Evolutionary conservation across 2,329 filamentous ascomycete species (phyloP), one percentile per base, ranked within the genome.

Genomic region (Colletotrichum sp.): DNA sequence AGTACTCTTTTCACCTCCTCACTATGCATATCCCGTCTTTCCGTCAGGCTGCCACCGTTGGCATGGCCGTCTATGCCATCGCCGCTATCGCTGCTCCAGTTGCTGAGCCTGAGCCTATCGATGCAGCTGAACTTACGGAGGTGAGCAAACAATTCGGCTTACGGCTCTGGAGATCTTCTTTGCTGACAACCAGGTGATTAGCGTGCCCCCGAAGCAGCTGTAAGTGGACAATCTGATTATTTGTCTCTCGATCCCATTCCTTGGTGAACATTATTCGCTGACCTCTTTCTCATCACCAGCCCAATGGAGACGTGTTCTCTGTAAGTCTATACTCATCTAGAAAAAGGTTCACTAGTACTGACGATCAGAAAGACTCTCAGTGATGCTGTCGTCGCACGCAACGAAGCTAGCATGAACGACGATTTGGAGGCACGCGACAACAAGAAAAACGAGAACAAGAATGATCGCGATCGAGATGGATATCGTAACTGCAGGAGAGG

Each of bases 41-140:
- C 16, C 28, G 70, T 8, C 70, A 75, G 48, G 22, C 57, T 28
- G 70, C 70, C 57, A 59, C 57, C 6, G 13, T 75, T 22, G 73
- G 73, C 57, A 68, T 75, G 57, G 73, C 64, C 8, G 48, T 75
- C 13, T 75, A 30, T 19, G 57, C 70, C 34, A 73, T 73, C n/a
- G 13, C 64, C 8, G 70, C 59, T 3, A 34, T 75, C 22, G 73
- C 73, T 64, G 73, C 57, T 27, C 73, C 73, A 1, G 48, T 65
- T 8, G 64, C 59, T 8, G 25, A 36, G 64, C 69, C 70, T 8
- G 8, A 15, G 16, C 25, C 22, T 8, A 15, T 48, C 12, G 69
- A 71, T n/a, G 15, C 36, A 15, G 32, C 8, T 8, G 57, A 57
- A 25, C 22, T 75, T 59, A 15, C 19, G 2, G 44, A 73, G 48